Evolutionary conservation across 345 rosid genomes (phyloP), one percentile per base, ranked within the genome.

Genomic region (Turritis glabra): DNA sequence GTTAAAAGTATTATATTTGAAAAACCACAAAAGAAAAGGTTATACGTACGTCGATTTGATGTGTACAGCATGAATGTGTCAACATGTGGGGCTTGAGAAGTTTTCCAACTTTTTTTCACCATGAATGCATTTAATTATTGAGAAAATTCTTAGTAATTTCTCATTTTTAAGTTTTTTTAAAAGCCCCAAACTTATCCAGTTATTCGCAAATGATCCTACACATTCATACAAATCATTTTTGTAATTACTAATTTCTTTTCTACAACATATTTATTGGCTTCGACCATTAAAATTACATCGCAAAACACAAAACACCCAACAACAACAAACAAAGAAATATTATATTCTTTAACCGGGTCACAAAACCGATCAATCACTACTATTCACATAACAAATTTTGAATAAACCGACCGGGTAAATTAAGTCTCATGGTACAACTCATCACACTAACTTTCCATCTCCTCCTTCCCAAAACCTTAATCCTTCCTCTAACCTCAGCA

Each of bases 401-500:
- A 56, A 77, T 64, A 55, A 47, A 55, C 67, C 72, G 62, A 2
- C 43, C 46, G 67, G 50, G 64, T 43, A 77, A 21, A 71, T 77
- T 71, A 1, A 77, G 76, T 37, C 40, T 71, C 80, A 77, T 77
- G 46, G 54, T 77, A 71, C 80, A 77, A 14, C 76, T 71, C 80
- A 77, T 55, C 1, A 54, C 72, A 63, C 72, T 51, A 26, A 46
- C 8, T 6, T 19, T 29, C 80, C 66, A 70, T 37, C 33, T 56
- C 0, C 27, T 71, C 32, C 72, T 77, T 12, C 76, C 76, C 71
- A 77, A 46, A 3, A 77, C 76, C 32, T 55, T 70, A 27, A 88
- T 80, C 23, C 26, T 77, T 17, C 96, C 96, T 13, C 55, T 71
- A 60, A 90, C 5, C 63, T 73, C 53, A 2, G 77, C 91, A 30